phyloP scores from a whole-genome alignment of 192 early-diverging fungal genomes.

The Gigaspora rosea region DNA sequence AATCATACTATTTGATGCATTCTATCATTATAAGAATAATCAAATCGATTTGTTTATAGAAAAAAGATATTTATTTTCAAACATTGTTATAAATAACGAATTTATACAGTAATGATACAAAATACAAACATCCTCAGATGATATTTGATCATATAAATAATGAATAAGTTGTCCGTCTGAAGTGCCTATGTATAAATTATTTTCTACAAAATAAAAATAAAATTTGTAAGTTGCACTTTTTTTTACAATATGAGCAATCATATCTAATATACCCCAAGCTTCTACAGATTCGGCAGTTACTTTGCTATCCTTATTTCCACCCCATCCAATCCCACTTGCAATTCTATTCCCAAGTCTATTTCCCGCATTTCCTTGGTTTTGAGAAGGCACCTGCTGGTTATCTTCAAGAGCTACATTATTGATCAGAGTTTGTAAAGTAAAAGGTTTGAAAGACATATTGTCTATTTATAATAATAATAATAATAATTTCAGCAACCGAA shows the following conservation, averaged over 20 bases:
- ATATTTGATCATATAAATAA: slow-evolving; percentile 51
- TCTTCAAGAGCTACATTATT: slow-evolving; percentile 45
- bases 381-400: slow-evolving; percentile 19
- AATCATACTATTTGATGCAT: slow-evolving; percentile 42
- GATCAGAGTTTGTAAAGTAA: slow-evolving; percentile 54
- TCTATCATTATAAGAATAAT: slow-evolving; percentile 17
- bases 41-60: background rate
- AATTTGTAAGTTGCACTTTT: background rate
- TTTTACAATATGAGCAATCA: background rate
- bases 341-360: slow-evolving; percentile 1
- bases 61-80: background rate
- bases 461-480: too few relatives aligned
- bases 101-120: background rate
- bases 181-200: slow-evolving; percentile 74
- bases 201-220: slow-evolving; percentile 48
- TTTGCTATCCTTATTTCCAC: slow-evolving; percentile 34
- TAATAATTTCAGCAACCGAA: background rate
- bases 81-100: background rate
- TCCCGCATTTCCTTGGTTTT: slow-evolving; percentile 31
- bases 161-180: slow-evolving; percentile 73
- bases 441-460: slow-evolving; percentile 43
- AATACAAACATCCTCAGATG: slow-evolving; percentile 42
- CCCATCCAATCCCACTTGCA: slow-evolving; percentile 41
- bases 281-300: slow-evolving; percentile 48
- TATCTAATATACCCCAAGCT: slow-evolving; percentile 44